Conservation (phyloP, 345 rosid species). For the Carallia brachiata region DNA sequence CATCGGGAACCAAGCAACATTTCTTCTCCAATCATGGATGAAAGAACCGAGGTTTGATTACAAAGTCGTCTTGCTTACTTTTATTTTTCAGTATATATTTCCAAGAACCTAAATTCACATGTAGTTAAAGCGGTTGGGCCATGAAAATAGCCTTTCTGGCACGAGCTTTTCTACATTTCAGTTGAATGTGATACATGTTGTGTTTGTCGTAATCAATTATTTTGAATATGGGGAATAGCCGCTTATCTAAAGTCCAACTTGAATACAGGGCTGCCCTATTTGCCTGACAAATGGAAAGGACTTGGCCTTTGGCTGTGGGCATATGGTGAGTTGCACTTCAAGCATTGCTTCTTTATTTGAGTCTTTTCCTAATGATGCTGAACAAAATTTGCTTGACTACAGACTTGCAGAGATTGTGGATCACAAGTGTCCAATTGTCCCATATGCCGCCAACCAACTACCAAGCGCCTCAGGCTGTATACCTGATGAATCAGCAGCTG, state of each 20-base stretch:
- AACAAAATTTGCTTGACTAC: slow-evolving; percentile 2
- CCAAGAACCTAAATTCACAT: neutral
- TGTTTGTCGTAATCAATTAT: too few relatives aligned
- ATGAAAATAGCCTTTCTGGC: neutral
- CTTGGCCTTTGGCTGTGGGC: slow-evolving; percentile 69
- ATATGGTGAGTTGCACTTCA: slow-evolving; percentile 51
- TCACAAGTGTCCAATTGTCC: slow-evolving; percentile 52
- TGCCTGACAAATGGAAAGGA: slow-evolving; percentile 59
- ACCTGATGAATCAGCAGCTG: slow-evolving; percentile 17
- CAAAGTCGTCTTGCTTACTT: neutral
- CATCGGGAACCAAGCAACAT: slow-evolving; percentile 22
- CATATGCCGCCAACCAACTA: slow-evolving; percentile 56
- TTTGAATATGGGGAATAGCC: neutral
- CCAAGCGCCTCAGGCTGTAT: slow-evolving; percentile 51
- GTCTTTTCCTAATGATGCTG: neutral
- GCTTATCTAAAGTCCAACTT: neutral
- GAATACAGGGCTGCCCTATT: slow-evolving; percentile 58
- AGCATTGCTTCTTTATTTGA: neutral
- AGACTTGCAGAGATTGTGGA: slow-evolving; percentile 69
- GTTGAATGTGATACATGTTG: neutral
- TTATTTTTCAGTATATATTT: neutral
- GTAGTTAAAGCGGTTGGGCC: neutral
- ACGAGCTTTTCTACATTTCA: neutral
- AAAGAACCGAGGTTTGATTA: slow-evolving; percentile 47
- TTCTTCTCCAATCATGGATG: slow-evolving; percentile 26